Percentiles rank a stretch among this genome's conserved stretches.
Evolutionary conservation across 306 rosid species (phyloP).

Genomic region (Rosa persica): DNA sequence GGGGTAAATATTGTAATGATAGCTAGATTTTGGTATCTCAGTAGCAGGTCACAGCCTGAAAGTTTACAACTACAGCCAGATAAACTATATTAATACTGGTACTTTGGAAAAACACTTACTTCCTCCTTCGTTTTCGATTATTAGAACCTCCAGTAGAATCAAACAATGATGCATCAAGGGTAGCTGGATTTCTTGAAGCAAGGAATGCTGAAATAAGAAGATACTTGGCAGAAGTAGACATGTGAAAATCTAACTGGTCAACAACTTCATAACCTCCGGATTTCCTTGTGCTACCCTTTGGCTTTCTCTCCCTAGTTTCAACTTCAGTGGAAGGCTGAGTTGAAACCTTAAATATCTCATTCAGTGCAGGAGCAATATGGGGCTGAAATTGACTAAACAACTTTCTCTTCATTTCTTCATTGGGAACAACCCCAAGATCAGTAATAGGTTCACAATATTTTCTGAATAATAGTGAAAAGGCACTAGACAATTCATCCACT

Average conservation of each 20-base stretch:
- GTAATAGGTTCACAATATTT: constrained; percentile 66
- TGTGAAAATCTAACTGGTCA: constrained; percentile 67
- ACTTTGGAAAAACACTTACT: constrained; percentile 46
- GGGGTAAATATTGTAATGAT: neutral
- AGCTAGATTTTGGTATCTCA: neutral
- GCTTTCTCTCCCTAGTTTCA: constrained; percentile 50
- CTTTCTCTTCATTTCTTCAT: constrained; percentile 59
- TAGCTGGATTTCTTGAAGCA: constrained; percentile 97
- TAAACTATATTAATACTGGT: neutral
- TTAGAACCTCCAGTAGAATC: constrained; percentile 82
- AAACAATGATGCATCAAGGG: constrained; percentile 91
- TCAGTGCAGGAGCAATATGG: constrained; percentile 63
- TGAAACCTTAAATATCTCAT: constrained; percentile 70
- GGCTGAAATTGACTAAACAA: constrained; percentile 58
- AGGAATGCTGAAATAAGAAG: constrained; percentile 94
- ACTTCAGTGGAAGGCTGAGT: constrained; percentile 44
- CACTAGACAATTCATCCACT: constrained; percentile 61
- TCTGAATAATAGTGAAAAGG: constrained; percentile 58
- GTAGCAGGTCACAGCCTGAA: neutral
- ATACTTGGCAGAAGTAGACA: constrained; percentile 88
- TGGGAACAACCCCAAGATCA: constrained; percentile 54
- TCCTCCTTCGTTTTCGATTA: constrained; percentile 73
- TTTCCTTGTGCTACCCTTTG: constrained; percentile 46
- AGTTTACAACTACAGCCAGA: neutral
- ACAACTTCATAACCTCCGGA: constrained; percentile 42